These are phyloP conservation scores for Ophiostoma himal-ulmi DNA, from an alignment of 2,329 filamentous ascomycete species.

Conservation along the genomic window DNA sequence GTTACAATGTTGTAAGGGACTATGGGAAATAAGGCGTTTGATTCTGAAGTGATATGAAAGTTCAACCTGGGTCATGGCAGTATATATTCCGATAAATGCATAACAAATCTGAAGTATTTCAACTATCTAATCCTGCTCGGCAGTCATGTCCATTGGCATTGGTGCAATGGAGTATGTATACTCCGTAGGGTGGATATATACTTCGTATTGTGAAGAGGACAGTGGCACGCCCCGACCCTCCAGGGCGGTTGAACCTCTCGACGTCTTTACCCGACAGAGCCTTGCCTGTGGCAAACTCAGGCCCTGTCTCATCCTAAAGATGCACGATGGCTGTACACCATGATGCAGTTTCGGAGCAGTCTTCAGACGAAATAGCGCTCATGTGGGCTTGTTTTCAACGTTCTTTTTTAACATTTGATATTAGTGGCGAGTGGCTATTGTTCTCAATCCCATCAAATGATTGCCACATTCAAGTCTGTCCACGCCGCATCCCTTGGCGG, in stretches of 20 bases:
- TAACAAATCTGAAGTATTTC: neutral
- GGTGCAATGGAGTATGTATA: too few relatives aligned
- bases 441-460: neutral
- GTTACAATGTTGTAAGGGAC: neutral
- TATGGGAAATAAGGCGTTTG: conserved; percentile 1
- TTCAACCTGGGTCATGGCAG: neutral
- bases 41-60: neutral
- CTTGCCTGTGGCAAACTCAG: neutral
- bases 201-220: too few relatives aligned
- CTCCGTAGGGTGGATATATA: too few relatives aligned
- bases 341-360: neutral
- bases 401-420: neutral
- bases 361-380: neutral
- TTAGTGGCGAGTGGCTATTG: neutral
- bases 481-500: neutral
- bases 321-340: neutral
- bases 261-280: conserved; percentile 6
- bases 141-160: too few relatives aligned
- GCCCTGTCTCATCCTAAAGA: neutral
- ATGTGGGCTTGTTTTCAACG: neutral
- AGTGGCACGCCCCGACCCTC: neutral
- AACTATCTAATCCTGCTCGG: too few relatives aligned
- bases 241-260: neutral
- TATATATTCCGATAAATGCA: neutral
- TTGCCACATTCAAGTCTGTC: neutral